Evolutionary conservation across 2,329 filamentous ascomycete species (phyloP).

Genomic region (Colletotrichum chlorophyti): DNA sequence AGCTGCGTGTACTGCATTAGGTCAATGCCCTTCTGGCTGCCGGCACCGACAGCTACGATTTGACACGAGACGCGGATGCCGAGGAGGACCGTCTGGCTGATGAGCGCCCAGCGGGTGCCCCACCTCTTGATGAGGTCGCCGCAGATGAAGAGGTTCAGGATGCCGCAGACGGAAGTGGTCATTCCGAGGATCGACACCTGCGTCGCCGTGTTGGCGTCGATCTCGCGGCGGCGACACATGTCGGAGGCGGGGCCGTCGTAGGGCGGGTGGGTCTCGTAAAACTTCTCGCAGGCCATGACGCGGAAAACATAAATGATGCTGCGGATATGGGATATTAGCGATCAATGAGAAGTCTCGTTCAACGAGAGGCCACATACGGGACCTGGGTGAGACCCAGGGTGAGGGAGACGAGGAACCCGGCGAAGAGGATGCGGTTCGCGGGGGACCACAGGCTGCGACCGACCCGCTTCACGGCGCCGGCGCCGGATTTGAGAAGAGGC

Average conservation of each 20-base stretch:
- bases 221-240: conserved; percentile 65
- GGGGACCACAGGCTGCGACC: conserved; percentile 24
- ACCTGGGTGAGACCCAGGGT: conserved; percentile 58
- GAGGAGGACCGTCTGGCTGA: conserved; percentile 69
- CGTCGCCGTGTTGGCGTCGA: conserved; percentile 68
- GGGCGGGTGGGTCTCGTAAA: conserved; percentile 65
- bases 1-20: conserved; percentile 73
- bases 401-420: conserved; percentile 65
- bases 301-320: conserved; percentile 70
- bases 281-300: conserved; percentile 75
- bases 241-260: conserved; percentile 52
- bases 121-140: conserved; percentile 71
- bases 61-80: conserved; percentile 69
- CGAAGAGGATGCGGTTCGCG: conserved; percentile 57
- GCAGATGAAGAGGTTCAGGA: conserved; percentile 71
- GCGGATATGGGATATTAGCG: no score
- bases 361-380: conserved; percentile 43
- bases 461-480: conserved; percentile 28
- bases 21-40: conserved; percentile 67
- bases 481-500: conserved; percentile 23
- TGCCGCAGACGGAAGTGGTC: conserved; percentile 72
- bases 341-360: no score
- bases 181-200: conserved; percentile 71
- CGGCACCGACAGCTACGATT: conserved; percentile 68
- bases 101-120: conserved; percentile 67